Evolutionary conservation across 805 yeast species (phyloP), one percentile per base, ranked within the genome.

Genomic region (Hanseniaspora lindneri): DNA sequence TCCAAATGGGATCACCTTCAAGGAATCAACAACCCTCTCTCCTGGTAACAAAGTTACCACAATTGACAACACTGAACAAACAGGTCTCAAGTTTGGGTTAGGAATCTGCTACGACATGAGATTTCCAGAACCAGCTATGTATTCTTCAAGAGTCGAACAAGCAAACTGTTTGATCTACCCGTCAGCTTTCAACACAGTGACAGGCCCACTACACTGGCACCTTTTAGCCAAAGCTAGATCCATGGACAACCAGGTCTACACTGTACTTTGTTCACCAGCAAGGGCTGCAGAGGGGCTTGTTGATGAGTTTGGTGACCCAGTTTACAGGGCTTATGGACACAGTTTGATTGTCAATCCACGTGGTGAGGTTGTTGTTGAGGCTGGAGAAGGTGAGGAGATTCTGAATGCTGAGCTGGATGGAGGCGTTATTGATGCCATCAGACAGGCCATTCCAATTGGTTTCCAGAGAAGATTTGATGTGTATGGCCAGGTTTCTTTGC

Each of bases 31-130:
- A 24, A 75, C 84, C 2, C 69, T 92, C 52, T 73, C 81, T 9
- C 85, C 86, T 10, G 97, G 96, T 21, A 69, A 74, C 55, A 80
- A 80, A 59, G 81, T 94, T 35, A 86, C 98, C 1, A 81, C 86
- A 6, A 43, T 64, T 5, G 32, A 35, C 8, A 29, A 41, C 6
- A 53, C 55, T 9, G 53, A 44, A 19, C 59, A 60, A 36, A 51
- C 55, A 3, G 44, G 47, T 5, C 74, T 80, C 55, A 76, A 76
- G 47, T 76, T 84, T 28, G 97, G 96, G 0, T 68, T 84, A 36
- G 95, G 89, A n/a, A 81, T 83, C 51, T 83, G 92, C 60, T 83
- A 83, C 58, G 94, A 83, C 60, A 74, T 82, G 57, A 67, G 92
- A 57, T 83, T 83, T 64, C 92, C 92, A 1, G 94, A 83, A 59